These are phyloP conservation scores for Crotalaria pallida DNA, from an alignment of 306 rosid genomes.

Conservation along the genomic window DNA sequence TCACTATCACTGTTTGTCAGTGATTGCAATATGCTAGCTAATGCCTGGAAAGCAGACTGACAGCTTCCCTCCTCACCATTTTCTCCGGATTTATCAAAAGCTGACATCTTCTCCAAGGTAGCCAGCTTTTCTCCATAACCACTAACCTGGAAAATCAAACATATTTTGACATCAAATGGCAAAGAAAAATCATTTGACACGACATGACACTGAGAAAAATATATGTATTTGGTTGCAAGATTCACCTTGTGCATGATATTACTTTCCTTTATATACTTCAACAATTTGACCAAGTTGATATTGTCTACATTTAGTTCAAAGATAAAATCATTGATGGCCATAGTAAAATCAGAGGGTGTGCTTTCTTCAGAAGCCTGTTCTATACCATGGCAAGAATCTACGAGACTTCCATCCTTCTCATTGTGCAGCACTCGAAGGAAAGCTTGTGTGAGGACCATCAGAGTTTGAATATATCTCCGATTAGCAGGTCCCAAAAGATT, in stretches of 20 bases:
- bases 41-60: slow-evolving; percentile 72
- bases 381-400: slow-evolving; percentile 28
- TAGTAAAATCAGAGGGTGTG: slow-evolving; percentile 40
- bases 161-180: slow-evolving; percentile 14
- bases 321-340: slow-evolving; percentile 81
- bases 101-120: slow-evolving; percentile 32
- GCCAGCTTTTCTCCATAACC: slow-evolving; percentile 70
- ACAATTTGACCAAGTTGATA: slow-evolving; percentile 79
- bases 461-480: slow-evolving; percentile 89
- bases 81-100: slow-evolving; percentile 18
- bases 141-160: slow-evolving; percentile 54
- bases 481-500: slow-evolving; percentile 83
- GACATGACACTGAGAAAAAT: slow-evolving; percentile 1
- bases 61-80: slow-evolving; percentile 60
- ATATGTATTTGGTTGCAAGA: slow-evolving; percentile 13
- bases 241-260: slow-evolving; percentile 91
- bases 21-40: slow-evolving; percentile 58
- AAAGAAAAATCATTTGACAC: slow-evolving; percentile 9
- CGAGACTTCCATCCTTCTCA: slow-evolving; percentile 35
- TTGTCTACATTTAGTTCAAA: slow-evolving; percentile 79
- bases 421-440: slow-evolving; percentile 50
- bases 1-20: slow-evolving; percentile 73
- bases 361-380: slow-evolving; percentile 43
- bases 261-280: slow-evolving; percentile 81
- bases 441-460: slow-evolving; percentile 64